Percentiles rank a stretch among this genome's conserved stretches.
phyloP scores from a whole-genome alignment of 148 eudicot species.

The Vaccinium corymbosum region DNA sequence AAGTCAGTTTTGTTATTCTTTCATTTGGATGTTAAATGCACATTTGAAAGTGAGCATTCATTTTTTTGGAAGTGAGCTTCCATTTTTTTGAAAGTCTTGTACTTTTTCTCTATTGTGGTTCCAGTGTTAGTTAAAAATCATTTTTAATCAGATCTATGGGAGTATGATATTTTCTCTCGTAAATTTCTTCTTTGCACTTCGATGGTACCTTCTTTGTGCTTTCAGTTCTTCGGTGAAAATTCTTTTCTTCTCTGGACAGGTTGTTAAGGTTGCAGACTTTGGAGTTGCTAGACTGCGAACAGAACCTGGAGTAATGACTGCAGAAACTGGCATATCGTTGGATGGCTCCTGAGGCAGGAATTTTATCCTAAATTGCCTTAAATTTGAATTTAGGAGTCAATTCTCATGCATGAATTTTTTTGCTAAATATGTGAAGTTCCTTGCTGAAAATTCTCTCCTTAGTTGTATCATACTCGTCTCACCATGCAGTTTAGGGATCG shows the following conservation, averaged over 20 bases:
- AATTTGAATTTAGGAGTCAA: not conserved
- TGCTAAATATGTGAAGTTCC: too few relatives aligned
- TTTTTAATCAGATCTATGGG: not conserved
- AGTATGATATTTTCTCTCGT: not conserved
- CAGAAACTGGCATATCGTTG: constrained; percentile 80
- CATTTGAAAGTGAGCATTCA: too few relatives aligned
- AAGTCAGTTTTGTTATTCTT: not conserved
- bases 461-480: too few relatives aligned
- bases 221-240: not conserved
- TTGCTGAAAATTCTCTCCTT: too few relatives aligned
- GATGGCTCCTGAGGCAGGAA: constrained; percentile 75
- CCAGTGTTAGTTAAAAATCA: not conserved
- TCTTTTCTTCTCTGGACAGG: constrained; percentile 26
- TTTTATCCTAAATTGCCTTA: not conserved
- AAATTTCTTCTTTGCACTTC: not conserved
- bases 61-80: too few relatives aligned
- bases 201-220: not conserved
- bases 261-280: constrained; percentile 71
- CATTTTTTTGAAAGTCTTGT: too few relatives aligned
- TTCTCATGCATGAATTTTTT: not conserved
- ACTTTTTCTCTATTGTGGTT: not conserved
- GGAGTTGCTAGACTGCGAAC: constrained; percentile 65
- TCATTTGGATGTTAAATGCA: not conserved
- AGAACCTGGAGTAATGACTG: constrained; percentile 68
- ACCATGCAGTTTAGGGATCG: too few relatives aligned